These are phyloP conservation scores for Thraustotheca clavata DNA, from an alignment of 352 stramenopile species.

Conservation along the genomic window DNA sequence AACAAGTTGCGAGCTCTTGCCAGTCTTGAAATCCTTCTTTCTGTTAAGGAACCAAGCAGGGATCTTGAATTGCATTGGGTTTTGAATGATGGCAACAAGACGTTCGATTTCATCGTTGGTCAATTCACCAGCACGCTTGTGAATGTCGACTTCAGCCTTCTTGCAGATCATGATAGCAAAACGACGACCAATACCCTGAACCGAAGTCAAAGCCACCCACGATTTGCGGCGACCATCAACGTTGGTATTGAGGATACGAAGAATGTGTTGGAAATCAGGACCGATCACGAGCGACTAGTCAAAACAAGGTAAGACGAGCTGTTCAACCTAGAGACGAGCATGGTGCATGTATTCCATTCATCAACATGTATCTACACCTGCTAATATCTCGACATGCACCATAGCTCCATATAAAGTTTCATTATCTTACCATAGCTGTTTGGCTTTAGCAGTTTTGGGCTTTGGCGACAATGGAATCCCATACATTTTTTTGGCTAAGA, in stretches of 20 bases:
- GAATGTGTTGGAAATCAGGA: constrained; percentile 99
- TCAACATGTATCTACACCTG: too few species aligned
- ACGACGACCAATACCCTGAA: constrained; percentile 78
- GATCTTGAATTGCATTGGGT: constrained; percentile 99
- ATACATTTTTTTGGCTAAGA: not conserved
- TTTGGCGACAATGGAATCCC: constrained; percentile 23
- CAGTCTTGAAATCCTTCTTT: constrained; percentile 99
- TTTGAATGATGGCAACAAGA: constrained; percentile 99
- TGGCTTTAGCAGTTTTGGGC: constrained; percentile 24
- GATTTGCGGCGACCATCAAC: constrained; percentile 97
- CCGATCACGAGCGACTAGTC: constrained; percentile 84
- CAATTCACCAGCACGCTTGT: constrained; percentile 97
- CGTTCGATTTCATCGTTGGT: constrained; percentile 99
- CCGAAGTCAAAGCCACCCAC: constrained; percentile 76
- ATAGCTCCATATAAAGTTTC: too few species aligned
- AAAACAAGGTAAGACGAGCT: constrained; percentile 20
- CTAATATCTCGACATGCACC: too few species aligned
- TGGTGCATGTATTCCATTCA: too few species aligned
- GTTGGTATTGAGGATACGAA: constrained; percentile 99
- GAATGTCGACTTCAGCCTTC: constrained; percentile 99
- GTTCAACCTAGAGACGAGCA: constrained; percentile 5
- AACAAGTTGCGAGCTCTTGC: constrained; percentile 98
- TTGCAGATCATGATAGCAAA: constrained; percentile 97
- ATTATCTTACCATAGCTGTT: constrained; percentile 21
- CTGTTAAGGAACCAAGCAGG: constrained; percentile 99